Conservation (phyloP, 2,329 filamentous ascomycete genomes). For the Pseudogymnoascus sp. region DNA sequence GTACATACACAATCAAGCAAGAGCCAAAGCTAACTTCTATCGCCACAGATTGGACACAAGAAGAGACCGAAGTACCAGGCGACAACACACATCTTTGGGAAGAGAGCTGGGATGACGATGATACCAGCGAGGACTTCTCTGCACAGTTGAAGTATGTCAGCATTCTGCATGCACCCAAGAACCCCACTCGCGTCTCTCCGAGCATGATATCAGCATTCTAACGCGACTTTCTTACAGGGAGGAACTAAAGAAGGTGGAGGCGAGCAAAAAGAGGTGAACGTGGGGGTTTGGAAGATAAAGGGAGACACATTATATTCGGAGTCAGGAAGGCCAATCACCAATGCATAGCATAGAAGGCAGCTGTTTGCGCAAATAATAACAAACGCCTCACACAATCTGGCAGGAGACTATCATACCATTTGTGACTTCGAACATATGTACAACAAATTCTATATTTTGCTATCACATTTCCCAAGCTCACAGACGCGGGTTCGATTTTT, state of each 20-base stretch:
- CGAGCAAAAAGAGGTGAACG: slow-evolving; percentile 54
- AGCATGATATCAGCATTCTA: background rate
- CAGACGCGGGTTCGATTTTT: background rate
- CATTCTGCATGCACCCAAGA: background rate
- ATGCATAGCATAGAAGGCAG: slow-evolving; percentile 7
- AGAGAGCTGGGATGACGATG: slow-evolving; percentile 99
- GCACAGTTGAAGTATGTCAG: slow-evolving; percentile 76
- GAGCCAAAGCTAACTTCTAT: background rate
- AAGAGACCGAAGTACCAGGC: slow-evolving; percentile 78
- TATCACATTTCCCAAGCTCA: background rate
- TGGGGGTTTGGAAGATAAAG: slow-evolving; percentile 22
- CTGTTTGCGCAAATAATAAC: slow-evolving; percentile 8
- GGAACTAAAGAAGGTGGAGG: slow-evolving; percentile 90
- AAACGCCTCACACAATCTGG: background rate
- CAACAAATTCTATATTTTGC: background rate
- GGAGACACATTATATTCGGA: slow-evolving; percentile 7
- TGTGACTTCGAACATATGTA: slow-evolving; percentile 1
- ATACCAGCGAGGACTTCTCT: slow-evolving; percentile 93
- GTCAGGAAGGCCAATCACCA: slow-evolving; percentile 5
- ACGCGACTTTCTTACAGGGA: slow-evolving; percentile 46
- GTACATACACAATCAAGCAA: background rate
- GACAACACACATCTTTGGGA: slow-evolving; percentile 87
- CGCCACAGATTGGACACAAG: slow-evolving; percentile 75
- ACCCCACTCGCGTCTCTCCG: background rate
- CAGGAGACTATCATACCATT: background rate